Base-by-base conservation (phyloP, 345 rosid species). In the Ceriops decandra region DNA sequence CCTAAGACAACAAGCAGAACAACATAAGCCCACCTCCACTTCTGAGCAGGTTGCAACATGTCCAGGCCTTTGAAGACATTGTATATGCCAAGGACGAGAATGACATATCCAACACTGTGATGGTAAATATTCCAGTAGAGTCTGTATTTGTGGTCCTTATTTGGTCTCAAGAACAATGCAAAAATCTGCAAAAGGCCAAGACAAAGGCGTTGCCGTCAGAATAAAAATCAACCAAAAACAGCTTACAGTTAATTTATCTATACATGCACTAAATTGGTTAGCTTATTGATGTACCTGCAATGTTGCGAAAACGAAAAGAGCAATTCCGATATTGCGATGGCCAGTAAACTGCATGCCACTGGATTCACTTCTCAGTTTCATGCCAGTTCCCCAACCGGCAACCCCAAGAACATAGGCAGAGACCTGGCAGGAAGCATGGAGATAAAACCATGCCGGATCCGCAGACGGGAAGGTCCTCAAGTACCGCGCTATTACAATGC, bases 381-480 rank as follows among this genome's bases (percentile, higher is more conserved):
- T 63, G n/a, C 98, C 96, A 16, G 90, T 90, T 63, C 76, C 90
- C 98, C 96, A 92, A 2, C 98, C 98, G 30, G 98, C 86, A 63
- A 87, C 93, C 7, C 98, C 98, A 19, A 92, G 76, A 30, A 66
- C 85, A 38, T 90, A 92, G 26, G 85, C 98, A 22, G 91, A 86
- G 56, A 81, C 38, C 69, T 92, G 98, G 73, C 98, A 92, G 63
- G 63, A 67, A 13, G 67, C 87, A 35, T 92, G 98, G 35, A 88
- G 81, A 72, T 92, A 90, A 68, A 92, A 92, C 98, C 98, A 92
- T 0, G 85, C 85, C 19, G 95, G 96, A 85, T 90, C 98, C 7
- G 95, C 91, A 0, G 91, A 83, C 36, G 82, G 79, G 69, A 92
- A 88, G 30, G 78, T 35, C 67, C 88, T 88, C 67, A 92, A 2